Base-by-base conservation (phyloP, 179 eudicot species). In the Heliamphora pulchella region DNA sequence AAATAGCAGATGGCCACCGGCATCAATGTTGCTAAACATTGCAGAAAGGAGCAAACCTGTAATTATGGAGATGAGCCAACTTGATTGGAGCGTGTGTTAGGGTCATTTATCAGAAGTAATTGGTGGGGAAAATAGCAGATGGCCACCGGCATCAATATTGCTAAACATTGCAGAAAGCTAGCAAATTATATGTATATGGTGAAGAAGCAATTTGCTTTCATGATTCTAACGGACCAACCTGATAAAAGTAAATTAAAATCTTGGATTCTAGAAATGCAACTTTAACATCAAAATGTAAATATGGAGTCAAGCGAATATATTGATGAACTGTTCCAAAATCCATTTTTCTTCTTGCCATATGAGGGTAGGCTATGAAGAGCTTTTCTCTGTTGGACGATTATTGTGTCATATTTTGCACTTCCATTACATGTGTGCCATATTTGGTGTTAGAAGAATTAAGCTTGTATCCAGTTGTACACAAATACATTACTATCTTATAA, bases 361-460 rank as follows among this genome's bases (percentile, higher is more conserved):
- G 2, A 5, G 46, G 20, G 8, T 54, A 39, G 13, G 62, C 62
- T 74, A 43, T 5, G 7, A 3, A n/a, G 58, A 74, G 57, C 41
- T 22, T 74, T 54, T 4, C 47, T n/a, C 15, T 71, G 14, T 9
- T n/a, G 41, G 7, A 43, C 11, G 31, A 3, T 47, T 74, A 3
- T 13, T 53, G 1, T 53, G 8, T 4, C 13, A 11, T 8, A 54
- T 53, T 20, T 6, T 54, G 77, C 46, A 22, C 77, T 18, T 72
- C 75, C 8, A 20, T 71, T 48, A n/a, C 15, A 72, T 20, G n/a
- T 22, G n/a, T 72, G 41, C 61, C 76, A 72, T 72, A 50, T 72
- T 51, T 50, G 75, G 75, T 47, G 17, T 72, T 72, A 59, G 14
- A 17, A 67, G 39, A 3, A 39, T 41, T 67, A 39, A 67, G 50